Evolutionary conservation across 805 yeast genomes (phyloP).

Genomic region (Wickerhamiella sergipiensis): DNA sequence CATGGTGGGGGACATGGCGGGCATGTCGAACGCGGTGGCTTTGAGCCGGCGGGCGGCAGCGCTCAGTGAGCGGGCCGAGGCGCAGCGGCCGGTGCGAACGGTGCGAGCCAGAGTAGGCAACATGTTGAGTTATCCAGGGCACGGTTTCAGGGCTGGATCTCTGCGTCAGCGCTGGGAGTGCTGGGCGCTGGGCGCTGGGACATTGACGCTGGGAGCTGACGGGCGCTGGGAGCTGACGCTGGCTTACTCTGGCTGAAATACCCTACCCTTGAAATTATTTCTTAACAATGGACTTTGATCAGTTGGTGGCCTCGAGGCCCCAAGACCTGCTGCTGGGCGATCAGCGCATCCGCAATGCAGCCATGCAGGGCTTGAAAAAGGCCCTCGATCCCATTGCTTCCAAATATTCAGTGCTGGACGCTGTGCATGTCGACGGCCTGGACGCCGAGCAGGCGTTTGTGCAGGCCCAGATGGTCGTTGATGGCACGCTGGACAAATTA

Average conservation of each 20-base stretch:
- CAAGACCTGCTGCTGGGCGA: constrained; percentile 20
- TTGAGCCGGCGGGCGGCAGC: neutral
- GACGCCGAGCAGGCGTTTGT: constrained; percentile 91
- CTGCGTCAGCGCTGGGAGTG: no score
- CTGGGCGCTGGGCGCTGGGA: no score
- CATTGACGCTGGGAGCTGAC: no score
- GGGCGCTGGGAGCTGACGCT: no score
- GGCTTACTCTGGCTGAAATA: no score
- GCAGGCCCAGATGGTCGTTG: constrained; percentile 75
- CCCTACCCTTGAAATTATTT: neutral
- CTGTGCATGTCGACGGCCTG: constrained; percentile 69
- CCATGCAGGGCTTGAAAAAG: constrained; percentile 27
- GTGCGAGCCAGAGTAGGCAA: neutral
- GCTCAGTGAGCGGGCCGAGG: neutral
- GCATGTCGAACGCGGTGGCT: constrained; percentile 55
- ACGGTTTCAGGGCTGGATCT: no score
- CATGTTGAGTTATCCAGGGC: neutral
- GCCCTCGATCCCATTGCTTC: constrained; percentile 47
- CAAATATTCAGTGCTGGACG: constrained; percentile 54
- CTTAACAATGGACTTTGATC: neutral
- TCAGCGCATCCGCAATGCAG: constrained; percentile 6
- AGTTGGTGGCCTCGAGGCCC: constrained; percentile 11
- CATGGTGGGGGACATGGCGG: constrained; percentile 99
- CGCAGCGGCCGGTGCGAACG: neutral
- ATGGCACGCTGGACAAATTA: constrained; percentile 55